Base-by-base conservation (phyloP, 2,329 filamentous ascomycete species). In the Phymatotrichopsis omnivora region DNA sequence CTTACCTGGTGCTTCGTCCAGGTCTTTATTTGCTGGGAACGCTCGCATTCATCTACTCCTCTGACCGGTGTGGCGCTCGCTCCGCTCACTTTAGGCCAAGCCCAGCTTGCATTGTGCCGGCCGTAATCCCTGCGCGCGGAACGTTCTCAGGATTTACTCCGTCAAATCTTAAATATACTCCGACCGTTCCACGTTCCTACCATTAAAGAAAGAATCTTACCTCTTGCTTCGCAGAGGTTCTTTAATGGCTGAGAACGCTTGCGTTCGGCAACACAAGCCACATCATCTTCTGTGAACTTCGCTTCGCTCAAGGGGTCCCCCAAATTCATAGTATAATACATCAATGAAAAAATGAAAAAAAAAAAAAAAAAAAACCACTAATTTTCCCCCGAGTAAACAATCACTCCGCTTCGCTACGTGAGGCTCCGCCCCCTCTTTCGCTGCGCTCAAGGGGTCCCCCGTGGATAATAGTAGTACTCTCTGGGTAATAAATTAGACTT, bases 121-220 rank as follows among this genome's bases (percentile, higher is more conserved):
- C 16, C 8, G n/a, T 8, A 29, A 29, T 29, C 27, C 27, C 27
- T 29, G 27, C 8, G n/a, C n/a, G 8, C n/a, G 27, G 27, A 29
- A 29, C 8, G 27, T 29, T 29, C 27, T 29, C 27, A 29, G n/a
- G n/a, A n/a, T n/a, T n/a, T 34, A 34, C 31, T 34, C 10, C 8
- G 31, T 16, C 7, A 34, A 34, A 34, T 16, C 31, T 34, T 7
- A 34, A 16, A 34, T 11, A 11, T 35, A 35, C 32, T 35, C 22
- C 32, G n/a, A 4, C 4, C n/a, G 32, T 35, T 35, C 32, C 32
- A 19, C 12, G 32, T 35, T 35, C 32, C 32, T 17, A 19, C 32
- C 17, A 19, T 12, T 35, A 17, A 35, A 35, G 32, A 35, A 11
- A 35, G n/a, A 35, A 35, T 35, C 32, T 35, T 35, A 35, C 32